Evolutionary conservation across 768 basidiomycete genomes (phyloP), one percentile per base, ranked within the genome.

Genomic region (Trametes punicea): DNA sequence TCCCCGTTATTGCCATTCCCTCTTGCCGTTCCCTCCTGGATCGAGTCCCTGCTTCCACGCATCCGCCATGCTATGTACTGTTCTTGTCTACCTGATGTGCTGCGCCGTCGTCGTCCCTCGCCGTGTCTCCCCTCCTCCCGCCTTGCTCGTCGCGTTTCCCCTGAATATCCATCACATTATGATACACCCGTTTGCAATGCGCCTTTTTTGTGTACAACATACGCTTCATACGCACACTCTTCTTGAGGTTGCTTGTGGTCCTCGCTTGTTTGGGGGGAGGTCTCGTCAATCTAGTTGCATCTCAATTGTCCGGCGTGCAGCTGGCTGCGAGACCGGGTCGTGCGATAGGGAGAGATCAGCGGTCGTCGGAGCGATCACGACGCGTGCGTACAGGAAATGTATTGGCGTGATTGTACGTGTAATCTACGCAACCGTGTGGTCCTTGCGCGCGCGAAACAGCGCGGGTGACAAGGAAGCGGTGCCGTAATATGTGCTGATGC

Each of bases 1-100:
- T 26, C n/a, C 8, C 16, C 20, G 25, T n/a, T 23, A 11, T 29
- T 10, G 39, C n/a, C n/a, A n/a, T n/a, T n/a, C n/a, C n/a, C n/a
- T n/a, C n/a, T n/a, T n/a, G 20, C 31, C 33, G 15, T 23, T 27
- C 27, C 25, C 27, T 18, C n/a, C n/a, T 27, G 27, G n/a, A 11
- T 16, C 33, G n/a, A 10, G 26, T 7, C 16, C 10, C 27, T 10
- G 21, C 40, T 31, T 21, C 9, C 46, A n/a, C 47, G 45, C 57
- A 47, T 53, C 51, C 57, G 13, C 57, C 46, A 33, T 53, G 57
- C 57, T 58, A 48, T 58, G 57, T 58, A 51, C 15, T 41, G 52
- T 54, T 46, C 45, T 54, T 54, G 51, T 48, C 46, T 34, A 36
- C 3, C 33, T 58, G 51, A 53, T 53, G 46, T 48, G 51, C 51